Base-by-base conservation (phyloP, 192 early-diverging fungal genomes). In the Backusella circina region DNA sequence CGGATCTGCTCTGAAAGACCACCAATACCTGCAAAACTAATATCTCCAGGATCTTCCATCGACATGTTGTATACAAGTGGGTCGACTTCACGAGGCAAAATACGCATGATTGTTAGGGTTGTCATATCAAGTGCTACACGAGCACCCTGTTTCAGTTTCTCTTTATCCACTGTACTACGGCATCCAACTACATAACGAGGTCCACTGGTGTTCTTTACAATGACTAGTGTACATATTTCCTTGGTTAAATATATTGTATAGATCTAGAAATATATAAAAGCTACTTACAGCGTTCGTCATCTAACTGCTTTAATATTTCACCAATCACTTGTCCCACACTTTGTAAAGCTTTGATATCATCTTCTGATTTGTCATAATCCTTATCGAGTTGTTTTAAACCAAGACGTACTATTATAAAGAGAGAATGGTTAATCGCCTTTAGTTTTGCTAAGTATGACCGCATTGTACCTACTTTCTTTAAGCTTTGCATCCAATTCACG, bases 41-140 rank as follows among this genome's bases (percentile, higher is more conserved):
- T 86, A 71, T 93, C 85, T 64, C 97, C 98, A 21, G 98, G 97
- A 84, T 97, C 96, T 82, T 99, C 98, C 57, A 92, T 93, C 26
- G 93, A 94, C 98, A 99, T 99, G 87, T 97, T 99, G 89, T 99
- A 99, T 31, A 99, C 98, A 73, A 99, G 89, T 41, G 98, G 98
- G 81, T 99, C 98, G 1, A 99, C 97, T 75, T 99, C 98, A 31
- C 98, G 88, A 57, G 98, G 98, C 31, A 99, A 88, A 78, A 96
- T 92, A 38, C 98, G 92, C 98, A 99, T 99, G 76, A 99, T 99
- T 23, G 98, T 99, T 74, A 99, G 85, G 12, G 98, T 99, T 32
- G 98, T 99, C 95, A 99, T 99, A 82, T 99, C 98, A 67, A 99
- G 86, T 6, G 98, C 92, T n/a, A 99, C 98, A 51, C 98, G 95